Evolutionary conservation across 768 basidiomycete species (phyloP), one percentile per base, ranked within the genome.

Genomic region (Thelephora aurantiotincta): DNA sequence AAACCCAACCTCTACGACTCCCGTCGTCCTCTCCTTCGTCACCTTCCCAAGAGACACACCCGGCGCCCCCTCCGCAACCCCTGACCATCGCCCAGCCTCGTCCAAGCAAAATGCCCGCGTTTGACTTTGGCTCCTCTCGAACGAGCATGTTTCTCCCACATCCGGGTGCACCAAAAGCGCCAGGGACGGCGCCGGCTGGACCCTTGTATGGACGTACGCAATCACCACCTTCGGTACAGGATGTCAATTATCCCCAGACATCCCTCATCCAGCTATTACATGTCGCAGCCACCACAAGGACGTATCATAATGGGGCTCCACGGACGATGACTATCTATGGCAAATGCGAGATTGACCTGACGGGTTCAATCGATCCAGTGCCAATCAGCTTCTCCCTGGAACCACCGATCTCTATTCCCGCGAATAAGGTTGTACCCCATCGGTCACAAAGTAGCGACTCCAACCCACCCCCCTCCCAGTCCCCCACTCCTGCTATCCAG

Each of bases 271-370:
- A 61, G 11, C 51, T 55, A 9, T 43, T 67, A 7, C 50, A 48
- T 3, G 49, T 51, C 37, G 62, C 56, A 6, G 35, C 50, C 22
- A 51, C 54, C 6, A 48, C 52, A 19, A 45, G 51, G 7, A n/a
- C 50, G 26, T 45, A 43, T 9, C 57, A 52, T 5, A 55, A 61
- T 34, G 60, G 58, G 14, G 43, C 50, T 58, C 69, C 45, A 56
- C 56, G 26, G 58, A 66, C 57, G 9, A 68, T 70, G 20, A 85
- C 84, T 11, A 70, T 87, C 5, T 84, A 81, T 50, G 83, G 72
- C 0, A 61, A 70, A 16, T 76, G 69, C 18, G 69, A 73, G 19
- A 55, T 55, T 12, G 82, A 85, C 48, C 55, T 87, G 36, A 54
- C 53, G 18, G 56, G 47, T 23, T 65, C 80, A 12, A 57, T 62